Evolutionary conservation across 2,329 filamentous ascomycete species (phyloP).

Genomic region (Conoideocrella luteorostrata): DNA sequence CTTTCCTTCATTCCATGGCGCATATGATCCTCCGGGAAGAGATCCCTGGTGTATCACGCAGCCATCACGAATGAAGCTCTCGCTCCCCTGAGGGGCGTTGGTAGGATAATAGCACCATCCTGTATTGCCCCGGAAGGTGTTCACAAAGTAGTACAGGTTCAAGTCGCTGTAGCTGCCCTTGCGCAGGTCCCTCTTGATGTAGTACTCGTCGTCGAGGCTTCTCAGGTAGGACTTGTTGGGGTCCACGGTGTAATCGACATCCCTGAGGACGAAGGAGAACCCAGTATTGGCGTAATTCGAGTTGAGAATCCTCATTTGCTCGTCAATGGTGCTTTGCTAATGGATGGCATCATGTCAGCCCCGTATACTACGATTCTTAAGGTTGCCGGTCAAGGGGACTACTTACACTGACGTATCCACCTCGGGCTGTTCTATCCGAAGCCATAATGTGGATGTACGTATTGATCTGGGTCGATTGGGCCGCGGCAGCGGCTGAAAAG

Average conservation of each 20-base stretch:
- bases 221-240: background rate
- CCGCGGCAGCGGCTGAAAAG: background rate
- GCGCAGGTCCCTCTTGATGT: slow-evolving; percentile 33
- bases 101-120: slow-evolving; percentile 43
- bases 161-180: slow-evolving; percentile 36
- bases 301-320: slow-evolving; percentile 4
- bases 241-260: slow-evolving; percentile 1
- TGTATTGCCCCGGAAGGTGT: slow-evolving; percentile 7
- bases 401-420: slow-evolving; percentile 3
- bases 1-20: slow-evolving; percentile 24
- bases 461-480: background rate
- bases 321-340: background rate
- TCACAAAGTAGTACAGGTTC: slow-evolving; percentile 22
- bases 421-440: background rate
- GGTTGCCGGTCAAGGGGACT: background rate
- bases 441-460: slow-evolving; percentile 4
- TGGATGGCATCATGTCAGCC: background rate
- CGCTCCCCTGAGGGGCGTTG: slow-evolving; percentile 9
- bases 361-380: background rate
- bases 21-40: slow-evolving; percentile 28
- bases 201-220: background rate
- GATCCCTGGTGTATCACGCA: background rate
- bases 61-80: slow-evolving; percentile 22
- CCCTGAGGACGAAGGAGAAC: background rate
- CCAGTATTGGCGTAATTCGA: background rate